These are phyloP conservation scores for Xylaria sp. DNA, from an alignment of 2,329 filamentous ascomycete genomes.

Conservation along the genomic window DNA sequence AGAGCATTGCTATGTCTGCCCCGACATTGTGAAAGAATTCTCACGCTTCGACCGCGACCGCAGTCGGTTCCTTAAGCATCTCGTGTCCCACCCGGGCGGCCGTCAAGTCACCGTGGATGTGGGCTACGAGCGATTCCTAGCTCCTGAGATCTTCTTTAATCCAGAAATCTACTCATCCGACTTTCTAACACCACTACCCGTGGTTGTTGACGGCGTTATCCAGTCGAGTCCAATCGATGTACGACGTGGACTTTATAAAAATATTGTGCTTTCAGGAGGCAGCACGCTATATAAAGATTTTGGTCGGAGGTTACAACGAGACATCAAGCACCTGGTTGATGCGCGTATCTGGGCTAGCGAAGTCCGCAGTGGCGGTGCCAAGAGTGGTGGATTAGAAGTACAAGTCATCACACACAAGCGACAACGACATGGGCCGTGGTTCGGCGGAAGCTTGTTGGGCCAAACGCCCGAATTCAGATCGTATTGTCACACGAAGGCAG, in stretches of 20 bases:
- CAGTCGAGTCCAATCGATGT: constrained; percentile 98
- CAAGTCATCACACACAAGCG: constrained; percentile 98
- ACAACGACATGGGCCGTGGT: constrained; percentile 98
- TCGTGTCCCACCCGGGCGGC: constrained; percentile 85
- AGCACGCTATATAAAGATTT: constrained; percentile 99
- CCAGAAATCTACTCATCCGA: constrained; percentile 99
- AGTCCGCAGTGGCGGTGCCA: constrained; percentile 88
- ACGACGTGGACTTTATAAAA: constrained; percentile 97
- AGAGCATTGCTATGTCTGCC: constrained; percentile 97
- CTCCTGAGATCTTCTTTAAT: constrained; percentile 99
- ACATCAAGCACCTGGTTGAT: constrained; percentile 96
- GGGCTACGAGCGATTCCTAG: constrained; percentile 96
- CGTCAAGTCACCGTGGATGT: constrained; percentile 88
- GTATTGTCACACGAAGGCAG: constrained; percentile 95
- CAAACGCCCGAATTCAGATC: constrained; percentile 98
- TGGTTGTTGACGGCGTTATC: constrained; percentile 95
- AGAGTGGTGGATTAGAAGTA: constrained; percentile 93
- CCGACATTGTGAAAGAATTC: constrained; percentile 99
- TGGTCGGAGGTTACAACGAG: constrained; percentile 91
- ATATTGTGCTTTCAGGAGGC: constrained; percentile 96
- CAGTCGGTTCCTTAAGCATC: constrained; percentile 89
- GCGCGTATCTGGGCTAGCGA: constrained; percentile 93
- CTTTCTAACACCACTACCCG: constrained; percentile 93
- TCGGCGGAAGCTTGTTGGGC: constrained; percentile 93
- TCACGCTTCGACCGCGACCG: constrained; percentile 92